These are phyloP conservation scores for Volvox reticuliferus DNA, from an alignment of 139 green algal genomes.

Conservation along the genomic window DNA sequence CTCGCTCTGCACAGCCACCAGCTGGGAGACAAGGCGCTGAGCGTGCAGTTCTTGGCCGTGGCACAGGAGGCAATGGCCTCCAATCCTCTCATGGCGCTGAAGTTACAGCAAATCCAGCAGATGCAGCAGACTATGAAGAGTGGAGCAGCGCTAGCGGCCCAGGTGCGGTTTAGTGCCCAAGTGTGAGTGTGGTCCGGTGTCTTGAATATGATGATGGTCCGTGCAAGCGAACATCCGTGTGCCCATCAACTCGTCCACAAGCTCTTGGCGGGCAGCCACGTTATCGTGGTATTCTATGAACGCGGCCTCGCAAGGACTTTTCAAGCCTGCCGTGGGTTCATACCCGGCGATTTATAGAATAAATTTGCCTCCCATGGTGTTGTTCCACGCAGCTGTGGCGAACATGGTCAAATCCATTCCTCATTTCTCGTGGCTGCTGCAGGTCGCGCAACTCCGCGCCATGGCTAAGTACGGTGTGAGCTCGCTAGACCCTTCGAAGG, in stretches of 20 bases:
- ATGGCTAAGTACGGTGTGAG: constrained; percentile 36
- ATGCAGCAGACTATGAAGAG: constrained; percentile 50
- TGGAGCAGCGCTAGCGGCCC: constrained; percentile 36
- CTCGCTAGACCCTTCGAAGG: constrained; percentile 27
- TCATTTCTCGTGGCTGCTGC: background rate
- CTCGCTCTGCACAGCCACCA: constrained; percentile 45
- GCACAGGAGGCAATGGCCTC: constrained; percentile 38
- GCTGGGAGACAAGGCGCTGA: constrained; percentile 52
- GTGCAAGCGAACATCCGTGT: no score
- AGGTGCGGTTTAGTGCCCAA: background rate
- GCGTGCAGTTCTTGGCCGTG: constrained; percentile 44
- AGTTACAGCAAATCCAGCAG: constrained; percentile 62
- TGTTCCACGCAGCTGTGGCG: no score
- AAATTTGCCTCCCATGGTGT: no score
- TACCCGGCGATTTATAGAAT: no score
- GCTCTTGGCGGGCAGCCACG: no score
- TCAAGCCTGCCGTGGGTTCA: no score
- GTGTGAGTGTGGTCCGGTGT: no score
- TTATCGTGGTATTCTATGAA: no score
- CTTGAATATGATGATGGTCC: no score
- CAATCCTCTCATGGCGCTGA: constrained; percentile 50
- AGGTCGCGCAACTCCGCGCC: constrained; percentile 52
- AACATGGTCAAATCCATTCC: no score
- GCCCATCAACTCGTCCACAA: no score
- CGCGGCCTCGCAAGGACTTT: no score